Conservation (phyloP, 768 basidiomycete genomes). For the Trametes sanguinea region DNA sequence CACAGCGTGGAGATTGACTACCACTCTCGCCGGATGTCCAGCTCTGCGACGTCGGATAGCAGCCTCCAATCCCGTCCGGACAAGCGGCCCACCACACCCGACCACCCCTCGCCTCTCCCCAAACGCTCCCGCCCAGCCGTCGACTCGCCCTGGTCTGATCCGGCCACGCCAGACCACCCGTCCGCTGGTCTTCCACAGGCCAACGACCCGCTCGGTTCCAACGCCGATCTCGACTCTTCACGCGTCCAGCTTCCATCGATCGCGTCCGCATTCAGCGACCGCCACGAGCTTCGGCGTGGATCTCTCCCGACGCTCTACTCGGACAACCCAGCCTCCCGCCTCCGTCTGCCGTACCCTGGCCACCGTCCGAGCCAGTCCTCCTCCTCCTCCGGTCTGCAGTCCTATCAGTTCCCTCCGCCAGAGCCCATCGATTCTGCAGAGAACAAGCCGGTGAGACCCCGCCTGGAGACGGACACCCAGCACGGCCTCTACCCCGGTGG, state of each 20-base stretch:
- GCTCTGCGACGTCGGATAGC: constrained; percentile 71
- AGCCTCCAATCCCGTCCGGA: constrained; percentile 59
- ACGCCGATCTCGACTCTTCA: constrained; percentile 45
- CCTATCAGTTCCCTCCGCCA: constrained; percentile 58
- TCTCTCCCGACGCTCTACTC: constrained; percentile 64
- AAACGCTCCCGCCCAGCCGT: constrained; percentile 47
- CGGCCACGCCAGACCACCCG: constrained; percentile 29
- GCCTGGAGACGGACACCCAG: constrained; percentile 51
- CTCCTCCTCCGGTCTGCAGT: constrained; percentile 40
- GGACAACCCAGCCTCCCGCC: constrained; percentile 45
- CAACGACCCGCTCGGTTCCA: constrained; percentile 33
- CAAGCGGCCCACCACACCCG: constrained; percentile 59
- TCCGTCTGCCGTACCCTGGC: constrained; percentile 61
- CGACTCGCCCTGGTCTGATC: constrained; percentile 28
- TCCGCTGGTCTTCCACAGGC: constrained; percentile 28
- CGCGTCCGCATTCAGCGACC: constrained; percentile 68
- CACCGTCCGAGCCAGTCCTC: constrained; percentile 38
- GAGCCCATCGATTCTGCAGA: constrained; percentile 39
- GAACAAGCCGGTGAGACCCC: constrained; percentile 45
- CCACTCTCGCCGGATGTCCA: constrained; percentile 73
- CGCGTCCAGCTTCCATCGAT: constrained; percentile 75
- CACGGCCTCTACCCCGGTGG: constrained; percentile 45
- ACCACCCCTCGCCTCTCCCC: constrained; percentile 49
- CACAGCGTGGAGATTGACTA: constrained; percentile 57
- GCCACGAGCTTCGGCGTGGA: constrained; percentile 57